A percentile compares a stretch with the other conserved stretches of the same genome.
Evolutionary conservation across 352 stramenopile genomes (phyloP).

Genomic region (Phytophthora cajani): DNA sequence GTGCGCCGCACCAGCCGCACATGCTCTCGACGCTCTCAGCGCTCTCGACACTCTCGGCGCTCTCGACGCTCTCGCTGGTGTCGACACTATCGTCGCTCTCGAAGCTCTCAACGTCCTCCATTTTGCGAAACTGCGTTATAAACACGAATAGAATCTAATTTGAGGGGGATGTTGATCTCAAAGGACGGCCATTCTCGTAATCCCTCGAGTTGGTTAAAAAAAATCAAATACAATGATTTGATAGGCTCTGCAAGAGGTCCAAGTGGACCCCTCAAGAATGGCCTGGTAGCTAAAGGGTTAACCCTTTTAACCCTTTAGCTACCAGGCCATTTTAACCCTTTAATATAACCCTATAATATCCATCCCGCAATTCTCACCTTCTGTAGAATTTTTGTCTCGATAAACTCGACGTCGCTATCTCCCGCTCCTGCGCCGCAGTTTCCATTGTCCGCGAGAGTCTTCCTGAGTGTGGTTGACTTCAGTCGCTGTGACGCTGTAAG

Average conservation of each 20-base stretch:
- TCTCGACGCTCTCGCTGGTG: too few relatives aligned
- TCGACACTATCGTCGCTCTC: too few relatives aligned
- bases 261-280: not conserved
- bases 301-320: too few relatives aligned
- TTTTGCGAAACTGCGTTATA: not conserved
- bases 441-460: too few relatives aligned
- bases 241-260: not conserved
- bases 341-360: not conserved
- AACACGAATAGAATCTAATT: not conserved
- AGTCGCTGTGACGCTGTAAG: too few relatives aligned
- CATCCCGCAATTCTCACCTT: too few relatives aligned
- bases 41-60: too few relatives aligned
- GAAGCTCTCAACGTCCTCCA: not conserved
- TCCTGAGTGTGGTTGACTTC: too few relatives aligned
- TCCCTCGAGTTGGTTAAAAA: not conserved
- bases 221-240: not conserved
- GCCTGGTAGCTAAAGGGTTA: conserved; percentile 1
- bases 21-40: not conserved
- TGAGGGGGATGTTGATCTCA: not conserved
- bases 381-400: too few relatives aligned
- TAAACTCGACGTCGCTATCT: too few relatives aligned
- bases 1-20: conserved; percentile 5
- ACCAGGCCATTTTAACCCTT: too few relatives aligned
- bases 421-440: too few relatives aligned
- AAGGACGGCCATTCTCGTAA: not conserved